Evolutionary conservation across 2,329 filamentous ascomycete species (phyloP), one percentile per base, ranked within the genome.

Genomic region (Trichoderma sp.): DNA sequence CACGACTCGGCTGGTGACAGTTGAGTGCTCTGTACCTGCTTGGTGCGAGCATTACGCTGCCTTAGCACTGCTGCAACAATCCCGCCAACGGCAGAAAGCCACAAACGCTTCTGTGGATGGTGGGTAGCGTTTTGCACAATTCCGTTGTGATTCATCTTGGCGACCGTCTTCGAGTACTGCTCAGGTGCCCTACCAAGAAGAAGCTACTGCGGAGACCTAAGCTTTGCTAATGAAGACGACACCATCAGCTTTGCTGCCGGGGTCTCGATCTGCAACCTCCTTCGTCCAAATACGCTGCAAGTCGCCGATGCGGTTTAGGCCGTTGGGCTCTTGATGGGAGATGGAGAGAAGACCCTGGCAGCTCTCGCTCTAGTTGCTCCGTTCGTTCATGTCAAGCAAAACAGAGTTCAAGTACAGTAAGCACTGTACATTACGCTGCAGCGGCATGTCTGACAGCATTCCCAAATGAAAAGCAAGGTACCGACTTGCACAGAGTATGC

Each of bases 1-100:
- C 30, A 17, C 47, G 43, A 63, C 32, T 71, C 64, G 64, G 70
- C 63, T 71, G 32, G 30, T 36, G 20, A 63, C 39, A 55, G 58
- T 34, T 13, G 43, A 9, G 39, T 28, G 23, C 15, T 43, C 58
- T 57, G 68, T 70, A 64, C 59, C 58, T 61, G 43, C 59, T 68
- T 68, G 30, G 66, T 69, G 34, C 65, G 65, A 68, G 36, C 28
- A 32, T 65, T 66, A 26, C 61, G 69, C 55, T 34, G 69, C 39
- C 53, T 57, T 28, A 47, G 47, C 32, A 17, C 13, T 58, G 53
- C 28, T 53, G 30, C 63, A 63, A 50, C 43, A 57, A 63, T 67
- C 23, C 70, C 47, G 20, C 57, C 50, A 43, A 7, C 26, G 28
- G 26, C 11, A n/a, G 4, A 34, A 13, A 23, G 23, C 30, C 23